These are phyloP conservation scores for Pugionium dolabratum DNA, from an alignment of 345 rosid genomes.

Conservation along the genomic window DNA sequence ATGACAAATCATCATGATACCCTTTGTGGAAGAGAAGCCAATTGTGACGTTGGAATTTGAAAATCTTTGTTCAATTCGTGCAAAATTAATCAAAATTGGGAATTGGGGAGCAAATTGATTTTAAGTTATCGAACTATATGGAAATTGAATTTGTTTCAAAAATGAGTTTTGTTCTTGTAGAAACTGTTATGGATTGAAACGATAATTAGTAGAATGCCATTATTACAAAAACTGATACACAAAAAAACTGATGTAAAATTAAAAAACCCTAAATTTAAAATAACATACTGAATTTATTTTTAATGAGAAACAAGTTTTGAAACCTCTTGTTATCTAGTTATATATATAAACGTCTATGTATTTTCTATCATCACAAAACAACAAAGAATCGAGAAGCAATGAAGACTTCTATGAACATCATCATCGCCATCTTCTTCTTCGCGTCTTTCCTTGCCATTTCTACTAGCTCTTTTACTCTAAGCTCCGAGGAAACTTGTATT, in stretches of 20 bases:
- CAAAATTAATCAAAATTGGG: too few relatives aligned
- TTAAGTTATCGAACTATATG: too few relatives aligned
- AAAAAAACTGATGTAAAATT: constrained; percentile 16
- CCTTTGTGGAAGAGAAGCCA: too few relatives aligned
- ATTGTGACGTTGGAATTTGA: too few relatives aligned
- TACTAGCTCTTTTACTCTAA: neutral
- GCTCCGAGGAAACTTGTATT: constrained; percentile 26
- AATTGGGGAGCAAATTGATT: too few relatives aligned
- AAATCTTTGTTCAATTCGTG: too few relatives aligned
- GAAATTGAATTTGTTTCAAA: too few relatives aligned
- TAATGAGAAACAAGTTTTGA: constrained; percentile 16
- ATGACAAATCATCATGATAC: too few relatives aligned
- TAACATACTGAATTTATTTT: neutral
- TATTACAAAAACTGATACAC: too few relatives aligned
- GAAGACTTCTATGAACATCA: constrained; percentile 4
- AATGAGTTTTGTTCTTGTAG: too few relatives aligned
- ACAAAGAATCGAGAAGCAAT: neutral
- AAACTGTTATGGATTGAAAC: too few relatives aligned
- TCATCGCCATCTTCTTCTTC: constrained; percentile 1
- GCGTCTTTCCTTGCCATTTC: constrained; percentile 5
- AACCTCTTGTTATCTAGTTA: neutral
- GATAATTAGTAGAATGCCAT: too few relatives aligned
- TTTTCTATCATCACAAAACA: neutral
- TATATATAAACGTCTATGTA: neutral
- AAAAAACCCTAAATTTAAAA: neutral